These are phyloP conservation scores for Aristolochia californica DNA, from an alignment of 164 flowering plant genomes.

Conservation along the genomic window DNA sequence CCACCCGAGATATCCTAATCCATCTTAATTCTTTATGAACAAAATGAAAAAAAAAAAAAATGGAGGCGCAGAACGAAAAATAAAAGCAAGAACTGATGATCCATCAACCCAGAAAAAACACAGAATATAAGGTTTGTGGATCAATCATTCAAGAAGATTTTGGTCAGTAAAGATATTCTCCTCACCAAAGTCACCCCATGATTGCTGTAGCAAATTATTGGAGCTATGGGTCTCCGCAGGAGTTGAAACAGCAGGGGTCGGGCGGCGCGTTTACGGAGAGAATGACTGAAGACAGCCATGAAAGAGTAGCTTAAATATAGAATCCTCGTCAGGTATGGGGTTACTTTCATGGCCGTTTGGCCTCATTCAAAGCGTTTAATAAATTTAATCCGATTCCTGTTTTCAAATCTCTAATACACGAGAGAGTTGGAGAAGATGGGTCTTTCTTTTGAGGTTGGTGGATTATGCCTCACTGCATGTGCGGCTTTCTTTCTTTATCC, in stretches of 20 bases:
- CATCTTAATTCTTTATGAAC: no score
- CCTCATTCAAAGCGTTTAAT: background rate
- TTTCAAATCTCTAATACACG: background rate
- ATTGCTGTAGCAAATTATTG: constrained; percentile 2
- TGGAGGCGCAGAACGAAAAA: no score
- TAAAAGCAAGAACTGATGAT: no score
- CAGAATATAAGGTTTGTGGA: background rate
- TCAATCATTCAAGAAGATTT: constrained; percentile 2
- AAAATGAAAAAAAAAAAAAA: no score
- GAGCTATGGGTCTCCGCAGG: background rate
- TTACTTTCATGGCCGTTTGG: constrained; percentile 2
- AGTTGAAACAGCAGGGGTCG: background rate
- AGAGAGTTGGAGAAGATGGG: background rate
- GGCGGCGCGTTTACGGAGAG: background rate
- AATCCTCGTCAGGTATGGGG: constrained; percentile 5
- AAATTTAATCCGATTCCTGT: background rate
- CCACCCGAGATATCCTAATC: no score
- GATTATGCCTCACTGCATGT: background rate
- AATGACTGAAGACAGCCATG: background rate
- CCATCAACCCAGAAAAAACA: no score
- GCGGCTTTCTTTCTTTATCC: constrained; percentile 1
- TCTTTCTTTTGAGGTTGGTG: background rate
- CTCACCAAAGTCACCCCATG: background rate
- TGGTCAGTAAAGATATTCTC: constrained; percentile 2
- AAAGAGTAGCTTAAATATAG: background rate